phyloP scores from a whole-genome alignment of 23 red algal species.

The Gracilaria domingensis region DNA sequence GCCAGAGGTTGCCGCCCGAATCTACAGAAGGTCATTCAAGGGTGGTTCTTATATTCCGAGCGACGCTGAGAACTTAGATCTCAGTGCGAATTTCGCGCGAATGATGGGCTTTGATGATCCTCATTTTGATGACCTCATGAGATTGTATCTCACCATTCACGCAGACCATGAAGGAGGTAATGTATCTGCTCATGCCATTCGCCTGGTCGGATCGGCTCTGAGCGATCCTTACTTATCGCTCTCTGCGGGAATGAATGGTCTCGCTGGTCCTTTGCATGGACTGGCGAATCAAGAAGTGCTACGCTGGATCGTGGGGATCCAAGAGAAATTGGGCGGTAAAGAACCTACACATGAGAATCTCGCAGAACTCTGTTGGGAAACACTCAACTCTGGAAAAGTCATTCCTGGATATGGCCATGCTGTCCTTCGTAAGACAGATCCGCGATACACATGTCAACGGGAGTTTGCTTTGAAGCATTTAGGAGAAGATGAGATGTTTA shows the following conservation, averaged over 20 bases:
- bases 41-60: slow-evolving; percentile 69
- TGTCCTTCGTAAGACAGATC: slow-evolving; percentile 93
- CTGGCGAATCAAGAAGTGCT: slow-evolving; percentile 98
- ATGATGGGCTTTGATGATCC: slow-evolving; percentile 95
- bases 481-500: slow-evolving; percentile 94
- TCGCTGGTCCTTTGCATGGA: slow-evolving; percentile 96
- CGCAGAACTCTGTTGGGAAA: slow-evolving; percentile 90
- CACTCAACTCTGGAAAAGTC: slow-evolving; percentile 92
- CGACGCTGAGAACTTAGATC: slow-evolving; percentile 78
- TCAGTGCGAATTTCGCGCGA: slow-evolving; percentile 74
- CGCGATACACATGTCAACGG: slow-evolving; percentile 94
- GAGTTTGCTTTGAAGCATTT: slow-evolving; percentile 95
- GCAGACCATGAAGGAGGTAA: slow-evolving; percentile 98
- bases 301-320: slow-evolving; percentile 82
- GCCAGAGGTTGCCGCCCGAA: slow-evolving; percentile 91
- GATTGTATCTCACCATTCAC: slow-evolving; percentile 96
- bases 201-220: slow-evolving; percentile 95
- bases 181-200: slow-evolving; percentile 92
- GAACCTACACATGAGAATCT: slow-evolving; percentile 84
- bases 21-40: slow-evolving; percentile 88
- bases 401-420: slow-evolving; percentile 99
- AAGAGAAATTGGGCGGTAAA: slow-evolving; percentile 64
- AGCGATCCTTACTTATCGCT: slow-evolving; percentile 89
- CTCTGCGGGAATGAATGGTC: slow-evolving; percentile 88
- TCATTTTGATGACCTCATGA: slow-evolving; percentile 95